Evolutionary conservation across 441 rosid species (phyloP), one percentile per base, ranked within the genome.

Genomic region (Erodium chrysanthum): DNA sequence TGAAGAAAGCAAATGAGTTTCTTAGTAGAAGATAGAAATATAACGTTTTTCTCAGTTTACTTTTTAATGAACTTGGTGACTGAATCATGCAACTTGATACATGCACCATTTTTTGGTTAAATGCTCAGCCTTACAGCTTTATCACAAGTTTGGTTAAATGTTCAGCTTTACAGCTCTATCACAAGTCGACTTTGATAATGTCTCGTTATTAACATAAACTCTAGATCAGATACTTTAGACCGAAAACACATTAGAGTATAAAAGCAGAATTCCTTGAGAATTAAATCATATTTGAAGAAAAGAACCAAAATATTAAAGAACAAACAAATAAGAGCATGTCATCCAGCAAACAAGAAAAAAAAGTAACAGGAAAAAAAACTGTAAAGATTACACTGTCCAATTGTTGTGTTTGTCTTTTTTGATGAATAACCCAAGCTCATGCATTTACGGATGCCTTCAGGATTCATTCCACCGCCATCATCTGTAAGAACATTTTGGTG

Each of bases 391-490:
- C 98, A 93, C 76, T 93, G 96, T 76, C 98, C 97, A 78, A 93
- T 91, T n/a, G 96, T 89, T 20, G 84, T 84, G 66, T 85, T 91
- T 15, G 96, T 77, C 76, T 91, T 91, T 85, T 93, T 93, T 37
- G 93, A 81, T 37, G 98, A 93, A 78, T 89, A 93, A 23, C 96
- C 98, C 88, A 93, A 85, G 83, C 98, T 94, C 97, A 94, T 85
- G 76, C 97, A 94, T 78, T 86, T 91, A 75, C 98, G 79, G 2
- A 91, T 76, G 66, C 85, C 74, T 31, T 81, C 83, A 23, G 98
- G 96, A 82, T 84, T 82, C 97, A 94, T 94, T 71, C 98, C 97
- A 71, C 92, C 91, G 10, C 96, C 98, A 79, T 93, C 96, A 83
- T 93, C 98, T 94, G 80, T 67, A 76, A 70, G 37, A 71, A 73